Conservation (phyloP, 73 alveolate genomes). For the Tetrahymena elliotti region DNA sequence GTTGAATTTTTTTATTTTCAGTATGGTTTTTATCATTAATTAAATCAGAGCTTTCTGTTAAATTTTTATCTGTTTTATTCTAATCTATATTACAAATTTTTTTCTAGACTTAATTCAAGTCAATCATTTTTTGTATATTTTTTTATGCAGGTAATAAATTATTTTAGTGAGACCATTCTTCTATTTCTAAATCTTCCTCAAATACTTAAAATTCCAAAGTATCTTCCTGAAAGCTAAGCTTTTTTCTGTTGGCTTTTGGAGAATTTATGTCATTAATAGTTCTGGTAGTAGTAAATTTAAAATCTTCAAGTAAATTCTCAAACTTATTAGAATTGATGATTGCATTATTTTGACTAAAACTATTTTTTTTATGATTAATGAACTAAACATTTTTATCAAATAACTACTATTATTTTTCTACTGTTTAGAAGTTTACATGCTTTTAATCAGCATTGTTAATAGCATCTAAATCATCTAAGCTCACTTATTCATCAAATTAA, state of each 20-base stretch:
- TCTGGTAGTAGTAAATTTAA: neutral
- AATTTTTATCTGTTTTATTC: neutral
- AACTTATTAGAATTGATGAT: neutral
- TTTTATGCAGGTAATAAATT: neutral
- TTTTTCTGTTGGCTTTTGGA: neutral
- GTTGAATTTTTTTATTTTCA: no score
- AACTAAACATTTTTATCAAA: no score
- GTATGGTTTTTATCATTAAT: no score
- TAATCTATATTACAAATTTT: neutral
- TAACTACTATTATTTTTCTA: no score
- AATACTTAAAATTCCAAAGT: no score
- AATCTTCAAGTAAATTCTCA: neutral
- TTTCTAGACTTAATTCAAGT: neutral
- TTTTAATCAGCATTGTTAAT: neutral
- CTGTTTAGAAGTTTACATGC: no score
- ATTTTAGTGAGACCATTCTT: neutral
- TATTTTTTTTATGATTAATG: neutral
- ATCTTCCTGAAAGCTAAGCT: neutral
- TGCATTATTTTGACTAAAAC: neutral
- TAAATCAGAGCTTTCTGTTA: no score
- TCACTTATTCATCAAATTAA: neutral
- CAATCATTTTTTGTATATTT: neutral
- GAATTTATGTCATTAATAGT: neutral
- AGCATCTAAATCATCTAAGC: neutral
- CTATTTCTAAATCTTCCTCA: neutral